Evolutionary conservation across 2,329 filamentous ascomycete species (phyloP), one percentile per base, ranked within the genome.

Genomic region (Simplicillium aogashimaense): DNA sequence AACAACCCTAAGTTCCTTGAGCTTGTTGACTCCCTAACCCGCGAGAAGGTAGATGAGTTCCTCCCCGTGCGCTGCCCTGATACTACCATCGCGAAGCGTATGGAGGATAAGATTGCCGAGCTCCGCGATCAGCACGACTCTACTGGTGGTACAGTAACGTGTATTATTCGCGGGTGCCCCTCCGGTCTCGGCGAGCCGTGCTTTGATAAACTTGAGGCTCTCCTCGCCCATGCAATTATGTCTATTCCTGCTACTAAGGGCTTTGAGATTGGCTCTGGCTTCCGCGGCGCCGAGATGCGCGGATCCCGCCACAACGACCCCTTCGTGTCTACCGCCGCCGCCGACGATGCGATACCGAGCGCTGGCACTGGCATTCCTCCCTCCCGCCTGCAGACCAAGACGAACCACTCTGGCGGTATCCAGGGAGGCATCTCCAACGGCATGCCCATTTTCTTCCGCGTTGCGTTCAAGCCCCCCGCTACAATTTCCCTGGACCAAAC

Each of bases 391-490:
- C 82, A 80, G 8, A 95, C 90, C 41, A 85, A 83, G 68, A 95
- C 90, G 18, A 97, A 97, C 70, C 88, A 95, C 70, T 90, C 83
- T 2, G 90, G 90, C 11, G 92, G 90, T 47, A 86, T 97, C 51
- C 90, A 97, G 67, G 92, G 90, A 34, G 90, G 90, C 39, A 97
- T 97, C 63, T 83, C 84, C 38, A 97, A 97, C 62, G 92, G 90
- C 43, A 86, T 86, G 30, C 83, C 81, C 43, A 87, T 97, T 66
- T 97, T 92, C 73, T 97, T 97, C 76, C 80, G 84, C 38, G 82
- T 95, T 5, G 89, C 78, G 13, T 97, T 97, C 78, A 97, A 97
- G 73, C 86, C 90, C 9, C 81, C 90, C 3, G 89, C 90, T 25
- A 97, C 92, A 3, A 97, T 97, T 56, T 83, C 86, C 35, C 83